phyloP scores from a whole-genome alignment of 768 basidiomycete genomes.

The Rhodotorula babjevae region DNA sequence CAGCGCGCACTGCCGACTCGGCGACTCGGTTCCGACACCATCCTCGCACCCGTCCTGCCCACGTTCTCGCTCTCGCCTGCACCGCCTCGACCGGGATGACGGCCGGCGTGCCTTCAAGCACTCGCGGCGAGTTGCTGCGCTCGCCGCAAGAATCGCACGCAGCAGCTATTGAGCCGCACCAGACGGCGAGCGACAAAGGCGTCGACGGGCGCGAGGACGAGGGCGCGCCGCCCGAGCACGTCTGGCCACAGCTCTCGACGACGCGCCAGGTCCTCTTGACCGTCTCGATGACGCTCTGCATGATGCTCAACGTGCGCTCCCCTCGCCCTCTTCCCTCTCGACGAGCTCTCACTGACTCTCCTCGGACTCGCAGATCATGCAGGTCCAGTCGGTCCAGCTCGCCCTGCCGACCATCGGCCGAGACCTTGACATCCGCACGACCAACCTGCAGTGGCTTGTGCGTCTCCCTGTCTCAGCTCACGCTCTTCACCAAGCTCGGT shows the following conservation, averaged over 20 bases:
- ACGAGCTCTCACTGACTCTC: not conserved
- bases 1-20: no score
- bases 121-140: no score
- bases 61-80: no score
- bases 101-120: no score
- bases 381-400: slow-evolving; percentile 1
- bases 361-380: not conserved
- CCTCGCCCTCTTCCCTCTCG: no score
- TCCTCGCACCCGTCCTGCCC: no score
- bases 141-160: not conserved
- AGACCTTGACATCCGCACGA: slow-evolving; percentile 9
- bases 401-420: not conserved
- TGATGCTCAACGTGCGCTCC: slow-evolving; percentile 25
- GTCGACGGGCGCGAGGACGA: not conserved
- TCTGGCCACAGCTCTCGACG: not conserved
- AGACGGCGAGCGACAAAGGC: not conserved
- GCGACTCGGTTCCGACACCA: no score
- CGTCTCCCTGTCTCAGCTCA: not conserved
- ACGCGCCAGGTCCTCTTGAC: not conserved
- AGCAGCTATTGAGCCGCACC: not conserved
- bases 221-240: not conserved
- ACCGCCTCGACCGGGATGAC: no score
- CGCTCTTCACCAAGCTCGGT: no score
- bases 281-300: slow-evolving; percentile 1
- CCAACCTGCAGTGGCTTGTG: slow-evolving; percentile 22